phyloP scores from a whole-genome alignment of 2,329 filamentous ascomycete species.

The Aspergillus brunneoviolaceus region DNA sequence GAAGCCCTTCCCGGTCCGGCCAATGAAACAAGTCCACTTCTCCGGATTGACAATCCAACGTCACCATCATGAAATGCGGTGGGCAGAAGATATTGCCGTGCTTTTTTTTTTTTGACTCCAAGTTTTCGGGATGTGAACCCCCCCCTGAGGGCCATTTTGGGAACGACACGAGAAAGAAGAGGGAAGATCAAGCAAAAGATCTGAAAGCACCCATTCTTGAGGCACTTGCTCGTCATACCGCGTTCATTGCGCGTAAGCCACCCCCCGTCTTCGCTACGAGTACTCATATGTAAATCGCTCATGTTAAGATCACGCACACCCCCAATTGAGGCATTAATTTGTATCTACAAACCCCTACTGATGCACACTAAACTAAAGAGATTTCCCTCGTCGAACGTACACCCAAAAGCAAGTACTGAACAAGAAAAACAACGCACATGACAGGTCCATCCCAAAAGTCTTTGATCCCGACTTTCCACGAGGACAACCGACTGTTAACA shows the following conservation, averaged over 20 bases:
- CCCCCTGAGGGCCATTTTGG: background rate
- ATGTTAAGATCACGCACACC: background rate
- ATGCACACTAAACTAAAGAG: background rate
- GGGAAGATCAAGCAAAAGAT: background rate
- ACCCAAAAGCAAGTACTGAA: no score
- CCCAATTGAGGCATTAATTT: background rate
- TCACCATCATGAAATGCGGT: conserved; percentile 22
- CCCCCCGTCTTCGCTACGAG: background rate
- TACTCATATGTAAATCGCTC: background rate
- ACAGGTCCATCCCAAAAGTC: background rate
- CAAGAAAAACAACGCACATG: background rate
- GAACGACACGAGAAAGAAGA: background rate
- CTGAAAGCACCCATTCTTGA: background rate
- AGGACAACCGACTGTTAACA: background rate
- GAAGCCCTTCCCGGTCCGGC: conserved; percentile 18
- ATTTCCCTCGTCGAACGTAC: background rate
- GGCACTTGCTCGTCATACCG: background rate
- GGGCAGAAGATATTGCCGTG: conserved; percentile 37
- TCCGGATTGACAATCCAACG: conserved; percentile 20
- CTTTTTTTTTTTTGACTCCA: conserved; percentile 15
- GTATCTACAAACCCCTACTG: no score
- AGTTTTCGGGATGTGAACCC: conserved; percentile 2
- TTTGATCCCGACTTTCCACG: background rate
- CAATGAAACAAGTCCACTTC: conserved; percentile 26
- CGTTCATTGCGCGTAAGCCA: background rate